Evolutionary conservation across 83 land plant species (phyloP), one percentile per base, ranked within the genome.

Genomic region (Picea abies): DNA sequence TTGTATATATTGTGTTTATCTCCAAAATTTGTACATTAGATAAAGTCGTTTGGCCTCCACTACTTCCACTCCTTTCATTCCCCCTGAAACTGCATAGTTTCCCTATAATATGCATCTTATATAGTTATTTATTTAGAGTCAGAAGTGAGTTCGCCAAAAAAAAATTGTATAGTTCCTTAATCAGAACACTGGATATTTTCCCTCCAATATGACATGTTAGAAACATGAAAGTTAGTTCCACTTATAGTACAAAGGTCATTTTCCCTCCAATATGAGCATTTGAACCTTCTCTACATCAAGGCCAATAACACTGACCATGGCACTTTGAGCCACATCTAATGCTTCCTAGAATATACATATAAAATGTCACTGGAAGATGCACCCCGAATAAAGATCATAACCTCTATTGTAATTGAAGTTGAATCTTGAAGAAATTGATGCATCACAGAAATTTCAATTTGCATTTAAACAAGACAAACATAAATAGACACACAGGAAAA

Each of bases 51-150:
- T 32, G 35, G 35, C 35, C 35, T 35, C 35, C 47, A 44, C 91
- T n/a, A 90, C 95, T 89, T 95, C 95, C 16, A 97, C 77, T 87
- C 99, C 99, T 87, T 95, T 95, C 63, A 95, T 80, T 56, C 98
- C 98, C 52, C 99, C 96, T 83, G 98, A 97, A 78, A 97, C 99
- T 23, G 95, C 99, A 90, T 97, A 95, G 63, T 97, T 97, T 52
- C 99, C 98, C 98, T 97, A 79, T 56, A 61, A 76, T 19, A 80
- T 11, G 23, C 35, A 10, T 16, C 20, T 32, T 37, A 39, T 47
- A 80, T 39, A 67, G 20, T 67, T 20, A 4, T 79, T 60, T 15
- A 10, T 60, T 32, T 5, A 60, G 10, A 19, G 32, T 60, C 37
- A 79, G 10, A 60, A 60, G 80, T 32, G 60, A 10, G 39, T 14